Evolutionary conservation across 1,284 basidiomycete species (phyloP), one percentile per base, ranked within the genome.

Genomic region (Ustilago cynodontis): DNA sequence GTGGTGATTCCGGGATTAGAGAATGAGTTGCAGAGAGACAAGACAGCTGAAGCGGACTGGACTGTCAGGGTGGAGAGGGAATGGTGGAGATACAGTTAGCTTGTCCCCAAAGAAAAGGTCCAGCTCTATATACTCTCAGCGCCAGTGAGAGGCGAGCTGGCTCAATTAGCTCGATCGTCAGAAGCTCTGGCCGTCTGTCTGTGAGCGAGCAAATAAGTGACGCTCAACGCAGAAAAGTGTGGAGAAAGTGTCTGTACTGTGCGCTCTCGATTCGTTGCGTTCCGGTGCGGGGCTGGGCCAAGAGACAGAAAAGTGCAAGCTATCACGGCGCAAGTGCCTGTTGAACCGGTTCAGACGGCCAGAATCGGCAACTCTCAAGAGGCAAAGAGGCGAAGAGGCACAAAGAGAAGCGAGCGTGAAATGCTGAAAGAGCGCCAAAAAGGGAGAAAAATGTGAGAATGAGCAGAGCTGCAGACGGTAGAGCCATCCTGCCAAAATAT

Each of bases 91-190:
- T 28, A 11, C 26, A n/a, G n/a, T n/a, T n/a, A n/a, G n/a, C n/a
- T n/a, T n/a, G n/a, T n/a, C n/a, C 28, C 13, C 28, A 33, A 20
- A 6, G 29, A 50, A 43, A 50, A 29, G 24, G n/a, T 24, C 50
- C 54, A 24, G 39, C 55, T 47, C 59, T 68, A 68, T 68, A 68
- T 68, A 68, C 59, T 62, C 31, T 47, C 18, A 41, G 58, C 54
- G 20, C 18, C 39, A 49, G 18, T 35, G 22, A 29, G 47, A 50
- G 61, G 61, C 53, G 39, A 35, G 43, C 29, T 29, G 31, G 29
- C 60, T 39, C 14, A 43, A 13, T 11, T 45, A 45, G 43, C 22
- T 45, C 59, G 55, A 59, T 47, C 51, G 51, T 16, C n/a, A n/a
- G 18, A 57, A 29, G 31, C 35, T 24, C 5, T 33, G n/a, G n/a